These are phyloP conservation scores for Onygena corvina DNA, from an alignment of 2,329 filamentous ascomycete genomes.

Conservation along the genomic window DNA sequence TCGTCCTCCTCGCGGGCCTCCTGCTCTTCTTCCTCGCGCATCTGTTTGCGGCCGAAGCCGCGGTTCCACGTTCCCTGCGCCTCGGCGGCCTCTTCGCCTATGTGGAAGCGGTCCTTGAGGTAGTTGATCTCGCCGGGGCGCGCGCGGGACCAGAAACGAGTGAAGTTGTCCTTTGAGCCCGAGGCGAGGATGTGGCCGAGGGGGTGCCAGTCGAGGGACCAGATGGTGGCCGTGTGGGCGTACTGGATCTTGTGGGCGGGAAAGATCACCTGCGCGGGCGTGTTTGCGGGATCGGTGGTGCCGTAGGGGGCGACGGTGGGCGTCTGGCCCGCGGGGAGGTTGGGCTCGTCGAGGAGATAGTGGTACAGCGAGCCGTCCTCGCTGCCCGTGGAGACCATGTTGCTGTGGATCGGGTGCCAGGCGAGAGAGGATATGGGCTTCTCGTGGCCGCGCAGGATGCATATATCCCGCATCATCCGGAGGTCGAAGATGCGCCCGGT, in stretches of 20 bases:
- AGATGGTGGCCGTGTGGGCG: conserved; percentile 90
- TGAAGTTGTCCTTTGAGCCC: conserved; percentile 91
- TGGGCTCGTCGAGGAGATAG: conserved; percentile 91
- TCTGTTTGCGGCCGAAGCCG: conserved; percentile 61
- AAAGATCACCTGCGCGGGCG: conserved; percentile 79
- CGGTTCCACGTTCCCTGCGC: conserved; percentile 90
- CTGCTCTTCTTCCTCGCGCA: conserved; percentile 85
- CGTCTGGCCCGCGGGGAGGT: conserved; percentile 61
- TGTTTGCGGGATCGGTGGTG: conserved; percentile 62
- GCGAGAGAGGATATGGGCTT: conserved; percentile 87
- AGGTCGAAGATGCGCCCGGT: conserved; percentile 89
- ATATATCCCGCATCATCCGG: conserved; percentile 96
- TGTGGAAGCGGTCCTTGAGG: conserved; percentile 85
- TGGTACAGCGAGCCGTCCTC: conserved; percentile 83
- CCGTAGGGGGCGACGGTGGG: conserved; percentile 73
- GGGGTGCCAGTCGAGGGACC: conserved; percentile 97
- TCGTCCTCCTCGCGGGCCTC: conserved; percentile 89
- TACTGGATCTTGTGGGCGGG: conserved; percentile 77
- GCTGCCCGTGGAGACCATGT: conserved; percentile 78
- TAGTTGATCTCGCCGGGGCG: conserved; percentile 77
- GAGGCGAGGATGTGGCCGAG: conserved; percentile 90
- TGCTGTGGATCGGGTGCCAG: conserved; percentile 89
- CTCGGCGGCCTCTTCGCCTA: conserved; percentile 85
- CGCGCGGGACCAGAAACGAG: conserved; percentile 88
- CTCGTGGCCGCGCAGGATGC: conserved; percentile 83